These are phyloP conservation scores for Picochlorum costavermella DNA, from an alignment of 139 green algal species.

Conservation along the genomic window DNA sequence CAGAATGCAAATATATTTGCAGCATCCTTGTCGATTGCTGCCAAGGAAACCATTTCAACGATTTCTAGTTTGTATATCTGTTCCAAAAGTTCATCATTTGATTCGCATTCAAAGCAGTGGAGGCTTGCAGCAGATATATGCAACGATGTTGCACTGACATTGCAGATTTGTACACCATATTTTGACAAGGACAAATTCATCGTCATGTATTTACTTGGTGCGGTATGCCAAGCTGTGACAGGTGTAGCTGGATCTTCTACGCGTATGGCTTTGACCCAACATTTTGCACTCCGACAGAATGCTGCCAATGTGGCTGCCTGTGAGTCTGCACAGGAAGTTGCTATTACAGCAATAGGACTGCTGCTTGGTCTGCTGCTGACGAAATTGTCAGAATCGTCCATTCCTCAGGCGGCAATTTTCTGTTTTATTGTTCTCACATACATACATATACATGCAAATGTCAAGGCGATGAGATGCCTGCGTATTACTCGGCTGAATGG, in stretches of 20 bases:
- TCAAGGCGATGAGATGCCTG: conserved; percentile 63
- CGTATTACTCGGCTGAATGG: conserved; percentile 62
- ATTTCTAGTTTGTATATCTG: conserved; percentile 60
- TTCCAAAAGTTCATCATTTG: conserved; percentile 34
- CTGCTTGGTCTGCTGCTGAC: conserved; percentile 62
- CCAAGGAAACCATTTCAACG: conserved; percentile 22
- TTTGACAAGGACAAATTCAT: conserved; percentile 47
- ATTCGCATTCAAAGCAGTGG: conserved; percentile 71
- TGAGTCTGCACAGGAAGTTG: conserved; percentile 73
- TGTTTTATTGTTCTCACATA: conserved; percentile 28
- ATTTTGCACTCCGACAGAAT: conserved; percentile 66
- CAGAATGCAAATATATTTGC: conserved; percentile 44
- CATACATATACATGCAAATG: conserved; percentile 72
- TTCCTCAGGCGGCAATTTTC: conserved; percentile 10
- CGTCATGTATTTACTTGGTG: conserved; percentile 56
- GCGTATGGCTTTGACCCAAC: conserved; percentile 71
- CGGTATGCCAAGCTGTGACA: conserved; percentile 47
- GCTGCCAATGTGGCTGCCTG: conserved; percentile 77
- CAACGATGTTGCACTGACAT: conserved; percentile 38
- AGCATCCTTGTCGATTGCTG: neutral
- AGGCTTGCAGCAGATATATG: conserved; percentile 57
- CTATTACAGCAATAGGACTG: conserved; percentile 68
- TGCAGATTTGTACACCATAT: conserved; percentile 12
- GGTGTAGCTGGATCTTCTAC: conserved; percentile 69
- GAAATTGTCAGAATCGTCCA: neutral